Base-by-base conservation (phyloP, 2,329 filamentous ascomycete genomes). In the Fusarium sp. region DNA sequence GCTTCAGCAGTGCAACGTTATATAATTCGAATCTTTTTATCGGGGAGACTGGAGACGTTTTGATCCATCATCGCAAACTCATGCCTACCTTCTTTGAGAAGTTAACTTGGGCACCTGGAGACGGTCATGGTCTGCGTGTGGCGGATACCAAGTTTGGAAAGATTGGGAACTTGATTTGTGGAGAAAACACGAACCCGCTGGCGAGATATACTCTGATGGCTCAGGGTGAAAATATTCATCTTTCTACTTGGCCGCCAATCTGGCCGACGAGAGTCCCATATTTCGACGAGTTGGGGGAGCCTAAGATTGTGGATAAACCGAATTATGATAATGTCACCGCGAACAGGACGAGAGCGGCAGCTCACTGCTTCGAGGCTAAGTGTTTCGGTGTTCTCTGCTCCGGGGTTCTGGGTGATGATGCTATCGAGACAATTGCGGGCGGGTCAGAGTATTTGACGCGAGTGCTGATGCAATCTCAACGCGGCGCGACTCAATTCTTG, bases 341-440 rank as follows among this genome's bases (percentile, higher is more conserved):
- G 0, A 88, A 88, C 65, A 77, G 81, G n/a, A 85, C 79, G 0
- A 77, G 86, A 4, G 82, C 84, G 4, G 85, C 85, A 1, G 85
- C 85, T 0, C 86, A 88, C 72, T 88, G 85, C 66, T 88, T 89
- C 66, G 87, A 88, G 58, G 86, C 84, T 0, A 88, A 88, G 67
- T 85, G 82, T 45, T 88, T 88, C 48, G 86, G 86, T 0, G 81
- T 88, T 2, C 72, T 86, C 18, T 86, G 84, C 65, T 79, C 83
- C 0, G 82, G 82, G 0, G 72, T 80, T 24, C 74, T 88, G 1
- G 82, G 80, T 22, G 45, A 79, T 0, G 77, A 81, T 18, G 79
- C 80, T 0, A 79, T 85, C 4, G 75, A 82, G 3, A 65, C 67
- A 0, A 70, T 83, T 6, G 67, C 78, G 0, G 71, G 69, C 0